These are phyloP conservation scores for Penicillium sclerotiorum DNA, from an alignment of 2,329 filamentous ascomycete genomes.

Conservation along the genomic window DNA sequence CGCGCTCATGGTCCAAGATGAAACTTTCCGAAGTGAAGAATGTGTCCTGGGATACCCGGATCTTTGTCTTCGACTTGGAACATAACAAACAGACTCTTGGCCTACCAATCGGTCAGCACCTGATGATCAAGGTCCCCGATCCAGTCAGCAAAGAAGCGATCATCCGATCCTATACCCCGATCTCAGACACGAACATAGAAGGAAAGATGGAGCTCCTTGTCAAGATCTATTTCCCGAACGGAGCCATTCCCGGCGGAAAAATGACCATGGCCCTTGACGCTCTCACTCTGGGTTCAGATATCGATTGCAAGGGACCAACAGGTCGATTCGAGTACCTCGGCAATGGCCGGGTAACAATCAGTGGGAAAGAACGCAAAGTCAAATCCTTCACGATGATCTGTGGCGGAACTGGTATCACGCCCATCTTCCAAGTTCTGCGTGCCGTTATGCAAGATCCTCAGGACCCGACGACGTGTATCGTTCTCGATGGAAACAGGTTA, in stretches of 20 bases:
- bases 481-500: slow-evolving; percentile 76
- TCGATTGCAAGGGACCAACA: slow-evolving; percentile 86
- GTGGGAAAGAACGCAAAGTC: slow-evolving; percentile 59
- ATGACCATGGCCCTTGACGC: slow-evolving; percentile 81
- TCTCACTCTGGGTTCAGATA: slow-evolving; percentile 69
- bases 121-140: slow-evolving; percentile 80
- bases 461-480: slow-evolving; percentile 68
- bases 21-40: slow-evolving; percentile 67
- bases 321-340: slow-evolving; percentile 83
- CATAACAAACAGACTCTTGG: slow-evolving; percentile 71
- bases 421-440: slow-evolving; percentile 80
- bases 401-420: slow-evolving; percentile 88
- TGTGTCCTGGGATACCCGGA: slow-evolving; percentile 75
- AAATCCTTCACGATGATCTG: slow-evolving; percentile 82
- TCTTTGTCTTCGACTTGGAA: slow-evolving; percentile 80
- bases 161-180: slow-evolving; percentile 84
- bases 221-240: slow-evolving; percentile 74
- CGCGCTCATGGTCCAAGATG: slow-evolving; percentile 73
- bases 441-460: slow-evolving; percentile 67
- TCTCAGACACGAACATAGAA: slow-evolving; percentile 64
- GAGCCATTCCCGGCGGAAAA: slow-evolving; percentile 65
- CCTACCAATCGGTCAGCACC: slow-evolving; percentile 80
- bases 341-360: slow-evolving; percentile 64
- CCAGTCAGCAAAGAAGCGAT: slow-evolving; percentile 69
- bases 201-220: slow-evolving; percentile 75